Evolutionary conservation across 2,329 filamentous ascomycete genomes (phyloP), one percentile per base, ranked within the genome.

Genomic region (Aspergillus jensenii): DNA sequence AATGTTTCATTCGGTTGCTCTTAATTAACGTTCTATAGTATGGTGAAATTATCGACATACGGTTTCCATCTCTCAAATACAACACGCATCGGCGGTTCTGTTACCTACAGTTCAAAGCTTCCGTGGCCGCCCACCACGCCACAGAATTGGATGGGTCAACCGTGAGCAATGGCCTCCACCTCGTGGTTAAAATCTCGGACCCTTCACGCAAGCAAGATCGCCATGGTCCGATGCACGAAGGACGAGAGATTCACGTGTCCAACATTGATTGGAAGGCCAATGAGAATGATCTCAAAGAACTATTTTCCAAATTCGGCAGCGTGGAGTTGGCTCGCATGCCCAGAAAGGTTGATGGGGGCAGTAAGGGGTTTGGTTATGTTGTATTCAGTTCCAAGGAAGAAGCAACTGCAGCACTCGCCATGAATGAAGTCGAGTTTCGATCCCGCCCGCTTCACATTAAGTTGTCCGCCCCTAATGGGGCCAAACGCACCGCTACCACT

Each of bases 11-110:
- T 37, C 5, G 19, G 48, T 17, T 23, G 62, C 23, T 65, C 21
- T 17, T 7, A 19, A n/a, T 61, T 66, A 53, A 64, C 51, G 19
- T 43, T 46, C 39, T 56, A 45, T 72, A 80, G 58, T 93, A 88
- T 68, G 95, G 95, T 44, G 86, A 93, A 44, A 87, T 99, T 55
- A 81, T 96, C 55, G 90, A 88, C 67, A 83, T 98, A 52, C 88
- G 95, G 21, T 95, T 95, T 77, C 95, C 95, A 2, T 96, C 91
- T 56, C 84, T 99, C 52, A 96, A 96, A 72, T 92, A 84, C 74
- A 93, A 97, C 68, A 88, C 89, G 2, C 88, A 90, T 66, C 90
- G 95, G 33, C 89, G 95, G 23, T 99, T 99, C 78, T 97, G 93
- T 78, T 99, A 99, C 73, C 82, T 97, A 6, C 91, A 96, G n/a